phyloP scores from a whole-genome alignment of 257 asterid species.

The Solanum boliviense region DNA sequence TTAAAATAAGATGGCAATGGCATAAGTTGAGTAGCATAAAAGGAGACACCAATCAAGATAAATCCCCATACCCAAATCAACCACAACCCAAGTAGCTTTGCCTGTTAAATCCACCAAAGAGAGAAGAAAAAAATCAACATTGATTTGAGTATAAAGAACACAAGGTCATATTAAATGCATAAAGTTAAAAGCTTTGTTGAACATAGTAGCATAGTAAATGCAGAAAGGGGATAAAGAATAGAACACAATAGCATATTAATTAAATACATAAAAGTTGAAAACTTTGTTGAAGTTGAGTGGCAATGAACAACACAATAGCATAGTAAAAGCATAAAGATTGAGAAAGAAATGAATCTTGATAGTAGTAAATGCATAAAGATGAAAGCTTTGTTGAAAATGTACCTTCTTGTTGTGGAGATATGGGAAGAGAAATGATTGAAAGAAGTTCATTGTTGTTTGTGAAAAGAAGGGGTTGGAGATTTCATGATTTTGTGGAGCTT shows the following conservation, averaged over 20 bases:
- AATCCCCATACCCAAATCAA: constrained; percentile 73
- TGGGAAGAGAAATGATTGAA: constrained; percentile 9
- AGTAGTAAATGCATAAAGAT: background rate
- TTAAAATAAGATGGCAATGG: constrained; percentile 35
- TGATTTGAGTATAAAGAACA: background rate
- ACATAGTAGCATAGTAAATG: background rate
- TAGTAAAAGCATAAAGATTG: background rate
- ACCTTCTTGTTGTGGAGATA: constrained; percentile 43
- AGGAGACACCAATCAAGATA: constrained; percentile 54
- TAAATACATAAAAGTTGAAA: background rate
- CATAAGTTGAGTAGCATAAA: constrained; percentile 59
- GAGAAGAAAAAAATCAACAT: background rate
- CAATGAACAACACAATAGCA: background rate
- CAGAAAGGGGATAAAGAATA: background rate
- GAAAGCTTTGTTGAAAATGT: background rate
- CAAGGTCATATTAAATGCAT: background rate
- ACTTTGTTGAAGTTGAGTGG: background rate
- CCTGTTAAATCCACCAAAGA: constrained; percentile 25
- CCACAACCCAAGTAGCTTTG: constrained; percentile 51
- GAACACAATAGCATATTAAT: background rate
- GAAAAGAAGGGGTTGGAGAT: background rate
- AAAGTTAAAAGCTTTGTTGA: background rate
- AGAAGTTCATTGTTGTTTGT: constrained; percentile 27
- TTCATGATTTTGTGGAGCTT: background rate
- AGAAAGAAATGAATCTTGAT: background rate